Evolutionary conservation across 2,329 filamentous ascomycete species (phyloP).

Genomic region (Alternaria tenuissima): DNA sequence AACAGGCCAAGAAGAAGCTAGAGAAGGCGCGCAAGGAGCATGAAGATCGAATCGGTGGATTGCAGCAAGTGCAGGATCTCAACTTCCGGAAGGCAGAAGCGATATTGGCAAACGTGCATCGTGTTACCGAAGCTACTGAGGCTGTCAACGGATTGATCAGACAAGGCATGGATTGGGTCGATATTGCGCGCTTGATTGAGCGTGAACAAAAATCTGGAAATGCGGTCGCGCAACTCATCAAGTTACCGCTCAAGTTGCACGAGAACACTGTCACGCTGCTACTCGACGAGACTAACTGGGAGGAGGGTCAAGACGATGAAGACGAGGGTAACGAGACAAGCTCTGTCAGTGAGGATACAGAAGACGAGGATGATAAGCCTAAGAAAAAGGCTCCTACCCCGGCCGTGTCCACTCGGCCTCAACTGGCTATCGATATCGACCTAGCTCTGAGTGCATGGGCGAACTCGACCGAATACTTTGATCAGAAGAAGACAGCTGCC

Average conservation of each 20-base stretch:
- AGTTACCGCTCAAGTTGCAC: conserved; percentile 85
- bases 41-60: conserved; percentile 79
- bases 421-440: conserved; percentile 82
- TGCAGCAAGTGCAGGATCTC: conserved; percentile 81
- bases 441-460: conserved; percentile 83
- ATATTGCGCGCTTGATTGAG: conserved; percentile 87
- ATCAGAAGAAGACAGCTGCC: conserved; percentile 83
- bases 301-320: conserved; percentile 68
- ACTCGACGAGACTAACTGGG: conserved; percentile 73
- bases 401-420: conserved; percentile 49
- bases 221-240: conserved; percentile 85
- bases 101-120: conserved; percentile 88
- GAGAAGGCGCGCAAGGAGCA: conserved; percentile 87
- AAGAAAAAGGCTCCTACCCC: conserved; percentile 57
- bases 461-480: conserved; percentile 92
- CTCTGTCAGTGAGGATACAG: conserved; percentile 70
- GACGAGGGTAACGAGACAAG: conserved; percentile 66
- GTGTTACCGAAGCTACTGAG: conserved; percentile 91
- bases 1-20: conserved; percentile 81
- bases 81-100: conserved; percentile 89
- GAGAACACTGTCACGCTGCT: conserved; percentile 87
- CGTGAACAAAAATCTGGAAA: conserved; percentile 83
- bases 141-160: conserved; percentile 90
- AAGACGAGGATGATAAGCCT: conserved; percentile 62
- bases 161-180: conserved; percentile 97